Evolutionary conservation across 192 early-diverging fungal species (phyloP), one percentile per base, ranked within the genome.

Genomic region (Umbelopsis sp.): DNA sequence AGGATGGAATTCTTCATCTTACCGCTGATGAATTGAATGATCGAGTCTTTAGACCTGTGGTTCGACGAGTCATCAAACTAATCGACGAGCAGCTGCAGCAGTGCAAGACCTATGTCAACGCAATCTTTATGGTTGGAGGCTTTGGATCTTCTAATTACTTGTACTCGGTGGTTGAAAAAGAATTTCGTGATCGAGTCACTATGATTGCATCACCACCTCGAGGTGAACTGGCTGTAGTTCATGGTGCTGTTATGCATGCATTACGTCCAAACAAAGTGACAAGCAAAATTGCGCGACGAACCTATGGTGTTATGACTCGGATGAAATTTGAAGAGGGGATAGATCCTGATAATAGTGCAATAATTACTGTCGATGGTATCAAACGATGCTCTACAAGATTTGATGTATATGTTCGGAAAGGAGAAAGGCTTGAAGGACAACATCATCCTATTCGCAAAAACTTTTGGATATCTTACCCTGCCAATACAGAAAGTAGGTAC

Each of bases 101-200:
- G 49, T 54, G 73, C 7, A 71, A 77, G 31, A 56, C 65, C 17
- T 50, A 53, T 4, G 70, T 82, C 11, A 56, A 80, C 22, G 78
- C 82, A 10, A 80, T 83, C 21, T 87, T 87, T 73, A 54, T 87
- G 66, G 85, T 87, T 16, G 85, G 85, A 22, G 85, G 85, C 41
- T 85, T 85, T 67, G 84, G 85, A 26, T 78, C 80, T 50, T 85
- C 83, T 3, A 68, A 70, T 8, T 85, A 85, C 41, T 53, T 87
- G 11, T 77, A 79, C 47, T 47, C 69, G 9, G 49, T 68, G 32
- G 66, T 87, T 20, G 77, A 79, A 56, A 26, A 67, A 22, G 51
- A 62, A 14, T 82, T 83, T 71, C 68, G 49, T 24, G 68, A 50
- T 45, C 49, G 72, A 45, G 74, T 84, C 4, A 34, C 38, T 0